Base-by-base conservation (phyloP, 2,329 filamentous ascomycete species). In the Myriangium duriaei region DNA sequence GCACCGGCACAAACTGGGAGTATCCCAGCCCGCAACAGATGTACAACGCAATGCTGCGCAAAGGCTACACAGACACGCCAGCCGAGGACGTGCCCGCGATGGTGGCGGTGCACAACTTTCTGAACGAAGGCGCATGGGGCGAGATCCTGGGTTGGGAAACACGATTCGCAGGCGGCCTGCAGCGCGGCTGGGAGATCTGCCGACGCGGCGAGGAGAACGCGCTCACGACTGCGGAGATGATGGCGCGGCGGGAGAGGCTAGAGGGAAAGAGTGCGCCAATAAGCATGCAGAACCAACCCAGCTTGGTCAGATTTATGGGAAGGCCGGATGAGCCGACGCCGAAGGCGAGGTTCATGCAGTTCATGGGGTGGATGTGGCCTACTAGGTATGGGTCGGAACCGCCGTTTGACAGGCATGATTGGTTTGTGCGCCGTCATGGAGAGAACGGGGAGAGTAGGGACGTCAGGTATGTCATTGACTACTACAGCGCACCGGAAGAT, bases 1-100 rank as follows among this genome's bases (percentile, higher is more conserved):
- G 61, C 42, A 72, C 75, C 33, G 71, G 78, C 37, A 74, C 77
- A 32, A 92, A 83, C 52, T 98, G 91, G 91, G 91, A 96, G 61
- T 98, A 98, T 56, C 91, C 91, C 0, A 95, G 86, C 0, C 88
- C 91, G 0, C 91, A 98, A 64, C 91, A 98, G 62, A 98, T 98
- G 91, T 98, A 96, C 69, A 96, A 98, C 54, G 91, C 91, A 5
- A 80, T 98, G 63, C 66, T 96, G 44, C 80, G 91, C 46, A 98
- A 98, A 62, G 91, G 91, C 42, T 91, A 95, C 61, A 86, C 81
- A 1, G 87, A 96, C 57, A 96, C 91, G 0, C 87, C 93, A 40
- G 74, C 85, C 39, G 91, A 88, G 13, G 86, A 87, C 3, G 87
- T 98, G 11, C 87, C 95, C 61, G 79, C 80, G 53, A 98, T 98